These are phyloP conservation scores for Crataegus laevigata DNA, from an alignment of 306 rosid genomes.

Conservation along the genomic window DNA sequence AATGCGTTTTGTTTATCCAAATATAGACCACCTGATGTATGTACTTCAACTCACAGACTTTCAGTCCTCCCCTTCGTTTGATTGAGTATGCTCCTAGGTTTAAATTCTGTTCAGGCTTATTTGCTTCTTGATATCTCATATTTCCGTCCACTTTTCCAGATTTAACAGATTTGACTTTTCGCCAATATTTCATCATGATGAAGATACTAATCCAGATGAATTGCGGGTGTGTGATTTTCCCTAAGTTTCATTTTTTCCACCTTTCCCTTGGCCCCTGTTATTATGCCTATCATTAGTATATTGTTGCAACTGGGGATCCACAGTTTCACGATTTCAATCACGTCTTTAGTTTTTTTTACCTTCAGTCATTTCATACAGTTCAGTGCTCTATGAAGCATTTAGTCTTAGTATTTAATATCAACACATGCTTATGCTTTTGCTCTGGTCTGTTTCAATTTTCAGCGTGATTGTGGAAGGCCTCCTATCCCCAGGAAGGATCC, in stretches of 20 bases:
- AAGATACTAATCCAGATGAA: constrained; percentile 68
- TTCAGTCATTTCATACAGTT: constrained; percentile 2
- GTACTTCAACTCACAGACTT: constrained; percentile 8
- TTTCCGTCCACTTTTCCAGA: constrained; percentile 45
- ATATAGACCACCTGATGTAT: constrained; percentile 92
- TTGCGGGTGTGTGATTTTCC: constrained; percentile 60
- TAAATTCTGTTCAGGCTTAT: constrained; percentile 9
- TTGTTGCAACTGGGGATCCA: neutral
- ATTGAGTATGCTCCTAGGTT: constrained; percentile 4
- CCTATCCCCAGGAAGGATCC: constrained; percentile 90
- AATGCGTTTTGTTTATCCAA: constrained; percentile 83
- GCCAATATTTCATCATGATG: constrained; percentile 83
- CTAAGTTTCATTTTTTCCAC: neutral
- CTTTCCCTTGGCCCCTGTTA: neutral
- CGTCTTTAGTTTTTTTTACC: neutral
- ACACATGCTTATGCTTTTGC: constrained; percentile 6
- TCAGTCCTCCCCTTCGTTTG: neutral
- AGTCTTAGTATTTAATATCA: neutral
- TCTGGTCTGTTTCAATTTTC: constrained; percentile 21
- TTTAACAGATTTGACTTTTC: constrained; percentile 83
- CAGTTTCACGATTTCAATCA: neutral
- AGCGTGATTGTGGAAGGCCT: constrained; percentile 91
- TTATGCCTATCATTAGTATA: neutral
- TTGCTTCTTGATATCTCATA: constrained; percentile 18
- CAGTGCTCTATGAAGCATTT: neutral